Evolutionary conservation across 441 rosid genomes (phyloP), one percentile per base, ranked within the genome.

Genomic region (Lepidium campestre): DNA sequence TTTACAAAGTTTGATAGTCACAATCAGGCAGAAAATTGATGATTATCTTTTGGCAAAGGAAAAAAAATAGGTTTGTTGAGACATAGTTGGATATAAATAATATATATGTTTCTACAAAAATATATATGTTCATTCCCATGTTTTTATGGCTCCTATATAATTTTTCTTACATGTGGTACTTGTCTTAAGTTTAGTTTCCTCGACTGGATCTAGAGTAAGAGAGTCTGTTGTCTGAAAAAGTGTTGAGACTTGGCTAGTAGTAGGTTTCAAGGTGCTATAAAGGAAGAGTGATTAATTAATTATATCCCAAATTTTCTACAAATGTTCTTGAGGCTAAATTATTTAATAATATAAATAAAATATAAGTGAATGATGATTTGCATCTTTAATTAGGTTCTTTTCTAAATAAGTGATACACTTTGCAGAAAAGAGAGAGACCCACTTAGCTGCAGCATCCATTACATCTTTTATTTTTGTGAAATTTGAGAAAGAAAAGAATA

Each of bases 341-440:
- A 67, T 36, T 61, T 31, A 47, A 22, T 17, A 65, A 65, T 14
- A 39, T 31, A 57, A 20, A 31, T 45, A 71, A 32, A 34, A 72
- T 54, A 60, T 54, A 67, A 67, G 63, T 67, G 68, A 74, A 74
- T 74, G 69, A 74, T 67, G 74, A 74, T 74, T 67, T 68, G 65
- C 49, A 47, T 74, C 77, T 47, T 67, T 74, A 68, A 55, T 62
- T 74, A 61, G 74, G 70, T 68, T 74, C 65, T 74, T 62, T 68
- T 68, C 59, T 61, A 40, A 67, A 61, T 68, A 68, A 74, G 73
- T 67, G 73, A 78, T 68, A 74, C 65, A 57, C 74, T 57, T 76
- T 74, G 81, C 85, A 75, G 76, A 79, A 78, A 82, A 78, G 81
- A 79, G 69, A 63, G 78, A 74, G 90, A 79, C 85, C 88, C 88